Evolutionary conservation across 2,329 filamentous ascomycete genomes (phyloP).

Genomic region (Bipolaris oryzae): DNA sequence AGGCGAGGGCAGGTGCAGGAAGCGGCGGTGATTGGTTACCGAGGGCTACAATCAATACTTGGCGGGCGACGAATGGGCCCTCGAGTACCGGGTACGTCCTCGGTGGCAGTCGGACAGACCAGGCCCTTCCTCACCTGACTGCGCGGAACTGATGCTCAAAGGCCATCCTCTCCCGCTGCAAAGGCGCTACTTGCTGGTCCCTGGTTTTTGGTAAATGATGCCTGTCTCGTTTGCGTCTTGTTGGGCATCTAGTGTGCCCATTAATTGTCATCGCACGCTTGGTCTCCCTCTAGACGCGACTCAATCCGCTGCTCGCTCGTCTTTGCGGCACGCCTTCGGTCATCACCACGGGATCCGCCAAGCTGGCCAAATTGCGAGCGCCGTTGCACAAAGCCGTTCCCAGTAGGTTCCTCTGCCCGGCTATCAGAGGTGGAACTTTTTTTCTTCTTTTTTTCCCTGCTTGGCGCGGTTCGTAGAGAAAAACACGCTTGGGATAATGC

Average conservation of each 20-base stretch:
- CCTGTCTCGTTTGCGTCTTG: constrained; percentile 15
- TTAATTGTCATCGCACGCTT: constrained; percentile 6
- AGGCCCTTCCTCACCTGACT: constrained; percentile 43
- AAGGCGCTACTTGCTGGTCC: constrained; percentile 19
- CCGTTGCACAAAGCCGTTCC: constrained; percentile 25
- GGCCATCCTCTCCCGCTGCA: constrained; percentile 9
- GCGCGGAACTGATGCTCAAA: constrained; percentile 30
- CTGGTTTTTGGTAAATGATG: constrained; percentile 26
- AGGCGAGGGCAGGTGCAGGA: constrained; percentile 9
- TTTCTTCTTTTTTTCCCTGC: constrained; percentile 8
- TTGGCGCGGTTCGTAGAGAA: constrained; percentile 29
- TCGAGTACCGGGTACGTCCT: constrained; percentile 37
- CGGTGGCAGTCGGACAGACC: constrained; percentile 11
- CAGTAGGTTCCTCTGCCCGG: constrained; percentile 9
- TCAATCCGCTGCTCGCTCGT: constrained; percentile 5
- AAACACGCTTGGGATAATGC: constrained; percentile 32
- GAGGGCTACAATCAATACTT: constrained; percentile 43
- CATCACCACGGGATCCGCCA: constrained; percentile 3
- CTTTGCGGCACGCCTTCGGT: constrained; percentile 8
- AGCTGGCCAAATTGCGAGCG: constrained; percentile 16
- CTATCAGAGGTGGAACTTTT: constrained; percentile 12
- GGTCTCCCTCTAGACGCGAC: constrained; percentile 3
- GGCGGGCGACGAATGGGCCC: constrained; percentile 43
- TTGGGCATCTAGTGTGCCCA: constrained; percentile 12
- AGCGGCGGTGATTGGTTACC: constrained; percentile 42